phyloP scores from a whole-genome alignment of 2,329 filamentous ascomycete genomes.

The Epichloe amarillans region DNA sequence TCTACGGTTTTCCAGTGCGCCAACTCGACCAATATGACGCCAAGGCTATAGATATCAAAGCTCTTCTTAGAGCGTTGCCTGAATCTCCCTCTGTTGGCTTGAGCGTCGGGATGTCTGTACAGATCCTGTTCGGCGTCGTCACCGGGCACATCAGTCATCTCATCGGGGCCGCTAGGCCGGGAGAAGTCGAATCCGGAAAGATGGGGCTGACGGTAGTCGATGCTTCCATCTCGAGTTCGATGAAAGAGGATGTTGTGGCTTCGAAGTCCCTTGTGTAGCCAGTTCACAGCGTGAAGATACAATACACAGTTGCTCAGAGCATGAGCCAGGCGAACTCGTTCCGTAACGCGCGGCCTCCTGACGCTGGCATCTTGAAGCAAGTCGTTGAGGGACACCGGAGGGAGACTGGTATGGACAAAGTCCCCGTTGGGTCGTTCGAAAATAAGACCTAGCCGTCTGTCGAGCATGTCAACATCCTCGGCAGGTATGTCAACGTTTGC shows the following conservation, averaged over 20 bases:
- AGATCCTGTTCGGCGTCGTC: constrained; percentile 32
- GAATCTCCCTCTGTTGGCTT: constrained; percentile 20
- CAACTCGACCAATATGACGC: constrained; percentile 38
- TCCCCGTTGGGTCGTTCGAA: constrained; percentile 34
- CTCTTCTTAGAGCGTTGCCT: constrained; percentile 30
- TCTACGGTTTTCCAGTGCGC: constrained; percentile 38
- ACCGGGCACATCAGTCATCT: constrained; percentile 35
- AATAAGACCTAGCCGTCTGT: constrained; percentile 36
- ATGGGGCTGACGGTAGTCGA: constrained; percentile 28
- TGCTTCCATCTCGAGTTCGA: constrained; percentile 14
- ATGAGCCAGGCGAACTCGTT: constrained; percentile 36
- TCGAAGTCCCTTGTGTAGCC: constrained; percentile 45
- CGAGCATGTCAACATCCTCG: constrained; percentile 28
- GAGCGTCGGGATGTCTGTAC: constrained; percentile 35
- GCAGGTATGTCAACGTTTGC: constrained; percentile 18
- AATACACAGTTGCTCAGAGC: constrained; percentile 38
- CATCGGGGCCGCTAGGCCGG: constrained; percentile 34
- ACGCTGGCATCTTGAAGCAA: constrained; percentile 25
- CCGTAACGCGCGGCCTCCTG: constrained; percentile 35
- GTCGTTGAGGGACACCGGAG: constrained; percentile 33
- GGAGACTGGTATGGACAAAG: constrained; percentile 21
- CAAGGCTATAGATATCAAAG: constrained; percentile 39
- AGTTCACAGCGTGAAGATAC: constrained; percentile 41
- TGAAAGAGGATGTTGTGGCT: constrained; percentile 42
- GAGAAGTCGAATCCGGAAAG: constrained; percentile 43